Percentiles rank a stretch among this genome's conserved stretches.
phyloP scores from a whole-genome alignment of 306 rosid genomes.

The Corylus heterophylla region DNA sequence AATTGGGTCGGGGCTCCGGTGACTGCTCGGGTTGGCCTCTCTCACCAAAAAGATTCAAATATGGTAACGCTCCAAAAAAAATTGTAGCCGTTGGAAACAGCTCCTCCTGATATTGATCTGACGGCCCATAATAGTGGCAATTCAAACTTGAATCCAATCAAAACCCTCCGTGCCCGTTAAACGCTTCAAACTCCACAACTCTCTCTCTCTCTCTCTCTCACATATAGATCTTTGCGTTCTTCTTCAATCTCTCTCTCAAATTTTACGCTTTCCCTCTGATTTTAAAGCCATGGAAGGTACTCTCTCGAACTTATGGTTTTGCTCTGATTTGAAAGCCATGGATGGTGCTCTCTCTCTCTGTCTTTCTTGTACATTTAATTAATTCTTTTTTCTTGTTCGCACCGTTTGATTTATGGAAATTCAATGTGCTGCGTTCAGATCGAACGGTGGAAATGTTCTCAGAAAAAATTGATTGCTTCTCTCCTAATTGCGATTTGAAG shows the following conservation, averaged over 20 bases:
- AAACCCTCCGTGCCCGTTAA: constrained; percentile 34
- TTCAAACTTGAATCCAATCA: constrained; percentile 44
- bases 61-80: constrained; percentile 4
- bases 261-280: not conserved
- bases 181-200: constrained; percentile 1
- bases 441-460: constrained; percentile 42
- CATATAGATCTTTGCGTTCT: constrained; percentile 1
- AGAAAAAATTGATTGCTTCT: constrained; percentile 30
- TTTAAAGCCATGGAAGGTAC: constrained; percentile 54
- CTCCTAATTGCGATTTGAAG: constrained; percentile 37
- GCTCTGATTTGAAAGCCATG: constrained; percentile 38
- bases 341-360: constrained; percentile 42
- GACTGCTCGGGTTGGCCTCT: not conserved
- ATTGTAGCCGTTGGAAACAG: constrained; percentile 57
- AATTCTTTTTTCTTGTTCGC: not conserved
- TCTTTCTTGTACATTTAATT: constrained; percentile 12
- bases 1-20: no score
- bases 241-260: constrained; percentile 27
- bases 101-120: constrained; percentile 15
- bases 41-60: not conserved
- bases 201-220: constrained; percentile 10
- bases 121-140: constrained; percentile 28
- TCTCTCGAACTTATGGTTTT: constrained; percentile 8
- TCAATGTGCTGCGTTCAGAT: constrained; percentile 35
- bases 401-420: not conserved